These are phyloP conservation scores for Aspergillus luchuensis DNA, from an alignment of 2,329 filamentous ascomycete species.

Conservation along the genomic window DNA sequence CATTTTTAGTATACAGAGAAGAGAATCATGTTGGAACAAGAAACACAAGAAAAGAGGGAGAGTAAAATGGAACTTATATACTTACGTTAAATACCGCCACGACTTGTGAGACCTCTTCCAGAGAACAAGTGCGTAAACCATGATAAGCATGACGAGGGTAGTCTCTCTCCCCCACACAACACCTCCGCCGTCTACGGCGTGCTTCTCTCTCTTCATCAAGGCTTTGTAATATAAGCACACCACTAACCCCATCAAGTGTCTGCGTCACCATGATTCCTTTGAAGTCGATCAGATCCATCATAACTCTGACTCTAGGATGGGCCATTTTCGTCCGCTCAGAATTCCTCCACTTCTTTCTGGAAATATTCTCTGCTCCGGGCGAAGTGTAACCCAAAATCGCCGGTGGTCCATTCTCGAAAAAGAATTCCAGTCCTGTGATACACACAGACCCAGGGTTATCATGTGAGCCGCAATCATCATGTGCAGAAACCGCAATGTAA, in stretches of 20 bases:
- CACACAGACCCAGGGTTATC: not conserved
- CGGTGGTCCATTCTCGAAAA: conserved; percentile 4
- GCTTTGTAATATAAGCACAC: no score
- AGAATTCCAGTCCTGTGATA: conserved; percentile 12
- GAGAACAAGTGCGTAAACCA: not conserved
- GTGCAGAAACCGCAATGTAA: conserved; percentile 6
- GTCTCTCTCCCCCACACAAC: not conserved
- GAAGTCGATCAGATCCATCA: not conserved
- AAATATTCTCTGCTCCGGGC: not conserved
- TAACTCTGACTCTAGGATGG: conserved; percentile 2
- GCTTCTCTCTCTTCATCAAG: not conserved
- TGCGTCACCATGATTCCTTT: no score
- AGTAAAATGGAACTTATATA: not conserved
- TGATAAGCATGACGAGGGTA: not conserved
- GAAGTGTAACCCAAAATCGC: conserved; percentile 6
- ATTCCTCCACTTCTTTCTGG: not conserved
- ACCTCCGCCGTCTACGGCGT: not conserved
- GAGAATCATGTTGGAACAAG: no score
- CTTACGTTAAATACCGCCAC: not conserved
- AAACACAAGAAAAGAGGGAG: not conserved
- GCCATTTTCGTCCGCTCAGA: not conserved
- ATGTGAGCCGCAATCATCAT: not conserved
- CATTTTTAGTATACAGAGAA: no score
- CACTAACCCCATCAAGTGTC: no score
- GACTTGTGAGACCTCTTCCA: not conserved